Evolutionary conservation across 2,329 filamentous ascomycete genomes (phyloP), one percentile per base, ranked within the genome.

Genomic region (Colletotrichum liriopes): DNA sequence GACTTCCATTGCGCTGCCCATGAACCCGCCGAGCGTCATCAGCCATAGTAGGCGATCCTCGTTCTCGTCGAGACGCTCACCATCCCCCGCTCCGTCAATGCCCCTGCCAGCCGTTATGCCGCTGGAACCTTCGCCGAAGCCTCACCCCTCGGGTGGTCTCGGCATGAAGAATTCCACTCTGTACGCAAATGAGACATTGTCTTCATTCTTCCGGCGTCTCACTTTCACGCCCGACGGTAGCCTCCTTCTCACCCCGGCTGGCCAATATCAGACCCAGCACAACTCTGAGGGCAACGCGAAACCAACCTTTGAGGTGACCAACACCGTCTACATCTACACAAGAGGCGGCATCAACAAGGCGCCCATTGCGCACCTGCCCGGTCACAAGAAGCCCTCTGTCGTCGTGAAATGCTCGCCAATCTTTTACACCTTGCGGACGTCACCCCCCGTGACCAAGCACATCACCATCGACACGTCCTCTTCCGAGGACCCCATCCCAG

Each of bases 301-400:
- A 81, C 88, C 91, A 0, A 89, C 89, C 0, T 96, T 96, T 76
- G 96, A 99, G 76, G 89, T 98, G 63, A 95, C 93, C 77, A 99
- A 99, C 79, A 99, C 96, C 0, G 97, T 99, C 29, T 99, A 99
- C 82, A 96, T 99, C 65, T 99, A 99, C 82, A 98, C 96, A 0
- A 89, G 96, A 77, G 96, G 95, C 39, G 96, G 96, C 32, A 94
- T 99, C 79, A 98, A 98, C 84, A 98, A 97, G 81, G 95, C 96
- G 1, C 96, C 96, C 2, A 93, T 98, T 69, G 95, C 96, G 8
- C 96, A 98, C 82, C 88, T 99, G 8, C 96, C 96, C 0, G 96
- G 96, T 1, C 96, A 98, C 83, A 99, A 98, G 86, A 99, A 99
- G 82, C 96, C 96, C 0, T 98, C 96, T 0, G 94, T 99, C 14